Evolutionary conservation across 257 asterid species (phyloP), one percentile per base, ranked within the genome.

Genomic region (Mentha longifolia): DNA sequence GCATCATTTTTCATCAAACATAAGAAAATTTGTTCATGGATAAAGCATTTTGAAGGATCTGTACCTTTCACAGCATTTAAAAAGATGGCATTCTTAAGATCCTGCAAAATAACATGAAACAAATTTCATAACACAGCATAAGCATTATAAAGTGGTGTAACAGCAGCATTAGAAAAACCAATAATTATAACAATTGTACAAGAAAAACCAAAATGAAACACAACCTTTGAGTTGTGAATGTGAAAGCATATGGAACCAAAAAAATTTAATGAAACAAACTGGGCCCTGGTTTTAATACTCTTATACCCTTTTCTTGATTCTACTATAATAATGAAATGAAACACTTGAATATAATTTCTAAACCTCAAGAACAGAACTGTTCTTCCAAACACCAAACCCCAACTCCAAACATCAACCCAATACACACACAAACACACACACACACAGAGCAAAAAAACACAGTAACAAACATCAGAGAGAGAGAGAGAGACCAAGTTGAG

Each of bases 41-140:
- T 8, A 67, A 41, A n/a, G 64, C 42, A 60, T 15, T 9, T 30
- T 12, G 54, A 22, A 56, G 51, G 68, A 61, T 67, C 7, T 51
- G 3, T 79, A 87, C 98, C 98, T 88, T 86, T 85, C 16, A 92
- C 74, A 14, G 96, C 98, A 74, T 90, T 92, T 20, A 88, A 73
- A 60, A 92, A 74, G 63, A 92, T 52, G 12, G 25, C 31, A 71
- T 90, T 88, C 72, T 79, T 77, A 50, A 92, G 96, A 81, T 92
- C 92, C 98, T 92, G 93, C 85, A 83, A 42, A 42, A 47, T 15
- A 43, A 70, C 25, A 61, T 63, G 55, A 78, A 65, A 65, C n/a
- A 65, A 5, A 28, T 16, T 47, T 28, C 39, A 43, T 15, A 28
- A 50, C 10, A n/a, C 49, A 5, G 3, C 33, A 49, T 14, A 7